Conservation (phyloP, 2,329 filamentous ascomycete species). For the Fusarium lateritium region DNA sequence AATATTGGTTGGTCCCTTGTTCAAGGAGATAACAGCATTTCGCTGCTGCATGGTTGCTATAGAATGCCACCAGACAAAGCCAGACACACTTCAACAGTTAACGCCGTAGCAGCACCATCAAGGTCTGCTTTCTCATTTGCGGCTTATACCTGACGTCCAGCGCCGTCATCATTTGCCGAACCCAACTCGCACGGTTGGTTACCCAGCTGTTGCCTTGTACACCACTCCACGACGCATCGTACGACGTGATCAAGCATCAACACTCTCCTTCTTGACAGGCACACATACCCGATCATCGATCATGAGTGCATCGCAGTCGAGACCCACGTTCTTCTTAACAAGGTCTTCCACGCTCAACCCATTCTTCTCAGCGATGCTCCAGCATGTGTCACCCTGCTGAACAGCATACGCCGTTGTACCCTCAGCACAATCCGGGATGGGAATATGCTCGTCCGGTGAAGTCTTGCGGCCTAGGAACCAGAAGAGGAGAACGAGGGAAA, state of each 20-base stretch:
- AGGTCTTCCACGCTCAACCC: constrained; percentile 63
- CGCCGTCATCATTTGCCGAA: constrained; percentile 12
- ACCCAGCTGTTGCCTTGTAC: background rate
- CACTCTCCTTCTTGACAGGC: constrained; percentile 47
- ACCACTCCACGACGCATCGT: constrained; percentile 7
- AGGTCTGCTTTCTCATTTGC: background rate
- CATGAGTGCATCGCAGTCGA: constrained; percentile 64
- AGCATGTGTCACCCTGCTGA: constrained; percentile 66
- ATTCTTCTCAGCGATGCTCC: constrained; percentile 63
- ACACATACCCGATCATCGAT: constrained; percentile 63
- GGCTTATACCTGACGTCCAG: constrained; percentile 8
- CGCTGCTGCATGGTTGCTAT: constrained; percentile 22
- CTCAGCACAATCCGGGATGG: constrained; percentile 48
- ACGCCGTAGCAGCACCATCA: background rate
- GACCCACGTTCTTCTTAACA: constrained; percentile 59
- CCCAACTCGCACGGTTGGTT: constrained; percentile 8
- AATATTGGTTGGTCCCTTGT: background rate
- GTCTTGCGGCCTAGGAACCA: constrained; percentile 61
- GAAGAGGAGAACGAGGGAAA: constrained; percentile 65
- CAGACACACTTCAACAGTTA: background rate
- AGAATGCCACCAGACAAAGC: constrained; percentile 5
- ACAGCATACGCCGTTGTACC: constrained; percentile 58
- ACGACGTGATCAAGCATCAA: constrained; percentile 5
- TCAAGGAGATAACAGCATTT: constrained; percentile 5
- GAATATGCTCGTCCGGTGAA: constrained; percentile 33